Evolutionary conservation across 176 grass and related monocot species (phyloP), one percentile per base, ranked within the genome.

Genomic region (Zea luxurians): DNA sequence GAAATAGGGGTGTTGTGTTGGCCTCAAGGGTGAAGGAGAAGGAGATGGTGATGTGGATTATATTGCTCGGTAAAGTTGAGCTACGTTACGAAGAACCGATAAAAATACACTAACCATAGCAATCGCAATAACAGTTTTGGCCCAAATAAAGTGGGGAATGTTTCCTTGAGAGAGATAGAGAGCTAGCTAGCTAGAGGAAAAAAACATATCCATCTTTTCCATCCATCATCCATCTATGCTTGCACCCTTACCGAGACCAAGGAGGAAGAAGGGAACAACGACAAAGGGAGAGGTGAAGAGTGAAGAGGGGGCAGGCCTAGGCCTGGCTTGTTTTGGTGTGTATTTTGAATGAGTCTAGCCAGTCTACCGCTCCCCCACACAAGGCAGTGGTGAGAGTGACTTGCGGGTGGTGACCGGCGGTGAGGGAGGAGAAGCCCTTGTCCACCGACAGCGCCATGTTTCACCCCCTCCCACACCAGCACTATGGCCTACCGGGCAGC

Each of bases 371-470:
- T 70, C 11, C 18, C 67, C 44, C 67, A 48, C 4, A 18, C 4
- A 10, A 27, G 5, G 41, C 20, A 73, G 35, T 18, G 57, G 66
- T 73, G 84, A 92, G 21, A 64, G 77, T 67, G 77, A 71, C 43
- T 21, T 83, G 62, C n/a, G 21, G 42, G 48, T 66, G 27, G 27
- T 27, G 27, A 27, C 27, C 27, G 27, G 27, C 37, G 73, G 73
- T 70, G 55, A 37, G 12, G 53, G 18, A 52, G 16, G 21, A 81
- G 81, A 83, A 88, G 76, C 80, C 78, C 75, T 79, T 84, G 85
- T 83, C 67, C 85, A 91, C 88, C 86, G 86, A 89, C 92, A 91
- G 86, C 55, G 76, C 71, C 83, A 81, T 88, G 79, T 85, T 90
- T 93, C 79, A 83, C 85, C 83, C 59, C 91, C 77, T 44, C 91